These are phyloP conservation scores for Vitis hybrid DNA, from an alignment of 177 flowering plant species.

Conservation along the genomic window DNA sequence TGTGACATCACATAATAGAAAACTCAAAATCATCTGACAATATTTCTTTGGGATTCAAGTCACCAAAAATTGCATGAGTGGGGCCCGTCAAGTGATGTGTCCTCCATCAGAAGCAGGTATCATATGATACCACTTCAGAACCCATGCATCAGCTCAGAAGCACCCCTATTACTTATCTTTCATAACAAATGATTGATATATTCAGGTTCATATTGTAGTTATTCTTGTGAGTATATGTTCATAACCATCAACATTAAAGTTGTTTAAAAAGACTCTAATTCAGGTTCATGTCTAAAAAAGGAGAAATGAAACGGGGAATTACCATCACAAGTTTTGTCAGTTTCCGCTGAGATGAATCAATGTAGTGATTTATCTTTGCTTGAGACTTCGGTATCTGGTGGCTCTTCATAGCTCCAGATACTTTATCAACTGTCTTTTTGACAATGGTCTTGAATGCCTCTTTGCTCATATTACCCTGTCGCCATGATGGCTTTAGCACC, in stretches of 20 bases:
- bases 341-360: slow-evolving; percentile 81
- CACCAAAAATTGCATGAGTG: no score
- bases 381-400: slow-evolving; percentile 85
- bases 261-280: not conserved
- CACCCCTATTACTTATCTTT: not conserved
- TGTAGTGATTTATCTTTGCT: slow-evolving; percentile 78
- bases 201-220: not conserved
- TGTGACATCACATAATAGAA: no score
- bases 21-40: no score
- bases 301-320: slow-evolving; percentile 10
- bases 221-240: not conserved
- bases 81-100: not conserved
- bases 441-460: slow-evolving; percentile 98
- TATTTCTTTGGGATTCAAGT: no score
- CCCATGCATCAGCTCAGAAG: not conserved
- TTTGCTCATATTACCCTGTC: slow-evolving; percentile 98
- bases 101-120: not conserved
- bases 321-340: slow-evolving; percentile 95
- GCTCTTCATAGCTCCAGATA: slow-evolving; percentile 84
- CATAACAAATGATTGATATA: not conserved
- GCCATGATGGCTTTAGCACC: slow-evolving; percentile 92
- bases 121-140: not conserved
- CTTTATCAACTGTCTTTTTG: slow-evolving; percentile 95
- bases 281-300: not conserved
- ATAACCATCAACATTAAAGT: not conserved